Evolutionary conservation across 2,329 filamentous ascomycete genomes (phyloP).

Genomic region (Fusarium incarnatum): DNA sequence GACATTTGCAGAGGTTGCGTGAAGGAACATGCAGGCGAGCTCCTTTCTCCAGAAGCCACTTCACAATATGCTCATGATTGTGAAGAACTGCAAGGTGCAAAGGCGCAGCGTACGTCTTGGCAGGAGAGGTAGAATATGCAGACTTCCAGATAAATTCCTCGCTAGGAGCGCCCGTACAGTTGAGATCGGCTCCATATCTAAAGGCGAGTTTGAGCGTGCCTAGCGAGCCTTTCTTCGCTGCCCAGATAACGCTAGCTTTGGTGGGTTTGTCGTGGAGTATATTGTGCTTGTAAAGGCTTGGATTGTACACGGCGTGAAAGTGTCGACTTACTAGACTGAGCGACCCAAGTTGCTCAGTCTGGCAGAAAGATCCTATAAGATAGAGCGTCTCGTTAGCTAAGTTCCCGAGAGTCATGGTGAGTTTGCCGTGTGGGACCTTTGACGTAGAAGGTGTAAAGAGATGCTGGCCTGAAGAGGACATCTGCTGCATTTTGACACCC

Average conservation of each 20-base stretch:
- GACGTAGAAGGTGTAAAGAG: not conserved
- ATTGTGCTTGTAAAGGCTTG: constrained; percentile 10
- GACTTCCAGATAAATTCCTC: not conserved
- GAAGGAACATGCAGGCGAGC: not conserved
- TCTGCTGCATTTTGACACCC: no score
- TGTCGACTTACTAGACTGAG: not conserved
- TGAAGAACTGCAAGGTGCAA: constrained; percentile 4
- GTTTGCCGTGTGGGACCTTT: not conserved
- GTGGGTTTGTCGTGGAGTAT: not conserved
- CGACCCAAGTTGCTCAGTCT: not conserved
- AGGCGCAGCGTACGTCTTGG: not conserved
- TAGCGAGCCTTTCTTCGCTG: not conserved
- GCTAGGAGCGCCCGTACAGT: not conserved
- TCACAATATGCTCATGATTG: constrained; percentile 5
- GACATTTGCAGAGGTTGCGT: not conserved
- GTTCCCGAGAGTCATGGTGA: not conserved
- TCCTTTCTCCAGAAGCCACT: constrained; percentile 19
- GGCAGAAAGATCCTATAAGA: not conserved
- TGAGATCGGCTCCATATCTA: constrained; percentile 8
- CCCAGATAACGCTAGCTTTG: not conserved
- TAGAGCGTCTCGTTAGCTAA: not conserved
- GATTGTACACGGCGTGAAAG: constrained; percentile 10
- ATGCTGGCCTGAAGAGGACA: no score
- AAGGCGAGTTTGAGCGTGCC: constrained; percentile 6
- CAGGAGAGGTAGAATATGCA: not conserved